phyloP scores from a whole-genome alignment of 768 basidiomycete species.

The Tephrocybe sp. region DNA sequence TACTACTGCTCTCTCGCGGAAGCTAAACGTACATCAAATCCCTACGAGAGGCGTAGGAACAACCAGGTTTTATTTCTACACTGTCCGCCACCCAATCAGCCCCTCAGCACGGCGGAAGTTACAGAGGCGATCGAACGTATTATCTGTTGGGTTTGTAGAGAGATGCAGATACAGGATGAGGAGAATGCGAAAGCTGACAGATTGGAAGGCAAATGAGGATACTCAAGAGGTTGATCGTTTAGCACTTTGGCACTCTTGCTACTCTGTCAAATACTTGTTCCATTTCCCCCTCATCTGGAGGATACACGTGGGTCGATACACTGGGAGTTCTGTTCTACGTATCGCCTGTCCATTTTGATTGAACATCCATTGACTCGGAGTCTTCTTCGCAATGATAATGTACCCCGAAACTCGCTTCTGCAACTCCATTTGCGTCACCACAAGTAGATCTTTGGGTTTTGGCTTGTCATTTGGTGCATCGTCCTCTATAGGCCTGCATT shows the following conservation, averaged over 20 bases:
- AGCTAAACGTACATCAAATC: slow-evolving; percentile 47
- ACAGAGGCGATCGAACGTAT: slow-evolving; percentile 62
- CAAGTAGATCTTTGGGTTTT: too few relatives aligned
- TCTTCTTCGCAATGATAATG: too few relatives aligned
- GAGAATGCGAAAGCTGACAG: slow-evolving; percentile 21
- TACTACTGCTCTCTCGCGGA: slow-evolving; percentile 78
- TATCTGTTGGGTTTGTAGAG: slow-evolving; percentile 55
- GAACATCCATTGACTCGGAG: too few relatives aligned
- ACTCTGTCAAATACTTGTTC: too few relatives aligned
- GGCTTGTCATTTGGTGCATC: too few relatives aligned
- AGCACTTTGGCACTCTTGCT: not conserved
- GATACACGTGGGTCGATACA: too few relatives aligned
- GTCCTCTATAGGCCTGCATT: too few relatives aligned
- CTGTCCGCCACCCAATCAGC: slow-evolving; percentile 66
- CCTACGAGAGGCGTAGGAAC: slow-evolving; percentile 37
- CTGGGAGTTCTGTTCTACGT: too few relatives aligned
- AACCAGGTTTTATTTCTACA: slow-evolving; percentile 67
- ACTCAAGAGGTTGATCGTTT: not conserved
- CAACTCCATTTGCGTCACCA: too few relatives aligned
- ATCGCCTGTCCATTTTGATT: too few relatives aligned
- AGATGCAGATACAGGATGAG: slow-evolving; percentile 33
- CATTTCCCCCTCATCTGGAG: too few relatives aligned
- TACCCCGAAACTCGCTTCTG: too few relatives aligned
- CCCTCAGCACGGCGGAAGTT: slow-evolving; percentile 62
- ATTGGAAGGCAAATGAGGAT: slow-evolving; percentile 12